Conservation (phyloP, 225 moss, liverwort and hornwort genomes). For the Takakia lepidozioides region DNA sequence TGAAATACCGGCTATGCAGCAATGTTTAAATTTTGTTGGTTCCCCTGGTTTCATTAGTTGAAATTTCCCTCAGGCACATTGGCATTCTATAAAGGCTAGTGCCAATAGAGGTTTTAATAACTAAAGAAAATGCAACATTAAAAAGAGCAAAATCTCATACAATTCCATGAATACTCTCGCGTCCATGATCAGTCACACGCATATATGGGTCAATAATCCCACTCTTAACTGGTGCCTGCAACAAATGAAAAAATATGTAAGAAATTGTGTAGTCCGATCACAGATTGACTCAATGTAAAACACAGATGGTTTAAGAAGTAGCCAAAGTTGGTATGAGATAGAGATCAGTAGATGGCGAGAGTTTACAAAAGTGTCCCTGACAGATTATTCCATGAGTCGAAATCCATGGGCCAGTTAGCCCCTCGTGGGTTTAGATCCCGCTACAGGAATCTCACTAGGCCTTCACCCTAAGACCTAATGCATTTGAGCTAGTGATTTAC, state of each 20-base stretch:
- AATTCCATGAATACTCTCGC: conserved; percentile 72
- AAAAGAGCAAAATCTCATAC: conserved; percentile 8
- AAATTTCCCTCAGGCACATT: too few relatives aligned
- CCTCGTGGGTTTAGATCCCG: too few relatives aligned
- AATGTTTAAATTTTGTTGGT: too few relatives aligned
- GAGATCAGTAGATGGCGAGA: too few relatives aligned
- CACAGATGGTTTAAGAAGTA: not conserved
- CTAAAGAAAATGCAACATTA: conserved; percentile 1
- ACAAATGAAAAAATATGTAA: not conserved
- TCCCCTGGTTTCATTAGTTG: too few relatives aligned
- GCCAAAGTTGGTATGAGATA: not conserved
- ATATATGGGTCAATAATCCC: conserved; percentile 88
- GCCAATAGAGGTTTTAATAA: not conserved
- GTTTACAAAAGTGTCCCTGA: not conserved
- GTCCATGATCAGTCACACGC: conserved; percentile 74
- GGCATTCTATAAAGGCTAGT: not conserved
- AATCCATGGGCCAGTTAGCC: too few relatives aligned
- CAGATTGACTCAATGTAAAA: too few relatives aligned
- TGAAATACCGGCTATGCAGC: too few relatives aligned
- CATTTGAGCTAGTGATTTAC: too few relatives aligned
- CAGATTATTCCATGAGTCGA: not conserved
- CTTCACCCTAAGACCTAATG: too few relatives aligned
- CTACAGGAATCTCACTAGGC: too few relatives aligned
- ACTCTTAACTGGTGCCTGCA: conserved; percentile 66
- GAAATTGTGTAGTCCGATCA: too few relatives aligned